Percentiles rank a stretch among this genome's conserved stretches.
Conservation (phyloP, 2,329 filamentous ascomycete genomes). For the Verticillium albo-atrum region DNA sequence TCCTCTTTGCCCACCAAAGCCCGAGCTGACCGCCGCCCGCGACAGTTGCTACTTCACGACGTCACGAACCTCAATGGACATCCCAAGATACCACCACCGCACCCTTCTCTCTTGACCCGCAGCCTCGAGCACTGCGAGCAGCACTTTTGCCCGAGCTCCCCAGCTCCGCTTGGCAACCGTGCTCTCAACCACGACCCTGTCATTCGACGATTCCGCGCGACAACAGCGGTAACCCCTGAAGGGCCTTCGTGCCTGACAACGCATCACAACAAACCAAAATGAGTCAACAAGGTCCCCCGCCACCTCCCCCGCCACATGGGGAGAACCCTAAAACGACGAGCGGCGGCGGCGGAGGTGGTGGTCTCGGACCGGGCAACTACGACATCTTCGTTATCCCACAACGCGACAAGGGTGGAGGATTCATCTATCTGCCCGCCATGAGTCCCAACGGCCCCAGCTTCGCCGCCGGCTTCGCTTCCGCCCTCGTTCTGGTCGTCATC, state of each 20-base stretch:
- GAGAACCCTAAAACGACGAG: conserved; percentile 65
- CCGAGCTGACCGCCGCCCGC: background rate
- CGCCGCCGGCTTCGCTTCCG: conserved; percentile 76
- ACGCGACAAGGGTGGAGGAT: conserved; percentile 82
- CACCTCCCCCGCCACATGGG: conserved; percentile 84
- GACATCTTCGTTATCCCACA: conserved; percentile 97
- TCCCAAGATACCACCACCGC: conserved; percentile 18
- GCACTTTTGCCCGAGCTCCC: background rate
- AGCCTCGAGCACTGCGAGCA: background rate
- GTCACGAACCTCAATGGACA: conserved; percentile 23
- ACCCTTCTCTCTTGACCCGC: conserved; percentile 10
- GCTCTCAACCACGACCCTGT: background rate
- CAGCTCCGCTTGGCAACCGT: background rate
- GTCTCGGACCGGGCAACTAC: conserved; percentile 84
- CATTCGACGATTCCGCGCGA: background rate
- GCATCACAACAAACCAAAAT: conserved; percentile 23
- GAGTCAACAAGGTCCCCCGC: conserved; percentile 50
- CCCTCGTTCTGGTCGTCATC: conserved; percentile 67
- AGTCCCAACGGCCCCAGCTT: conserved; percentile 87
- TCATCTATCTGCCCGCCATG: conserved; percentile 89
- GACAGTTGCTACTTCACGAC: conserved; percentile 4
- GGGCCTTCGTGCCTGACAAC: conserved; percentile 2
- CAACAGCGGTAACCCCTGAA: conserved; percentile 1
- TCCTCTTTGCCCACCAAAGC: background rate
- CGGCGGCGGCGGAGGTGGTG: conserved; percentile 43